Evolutionary conservation across 1,139 yeast species (phyloP).

Genomic region (Magnusiomyces paraingens): DNA sequence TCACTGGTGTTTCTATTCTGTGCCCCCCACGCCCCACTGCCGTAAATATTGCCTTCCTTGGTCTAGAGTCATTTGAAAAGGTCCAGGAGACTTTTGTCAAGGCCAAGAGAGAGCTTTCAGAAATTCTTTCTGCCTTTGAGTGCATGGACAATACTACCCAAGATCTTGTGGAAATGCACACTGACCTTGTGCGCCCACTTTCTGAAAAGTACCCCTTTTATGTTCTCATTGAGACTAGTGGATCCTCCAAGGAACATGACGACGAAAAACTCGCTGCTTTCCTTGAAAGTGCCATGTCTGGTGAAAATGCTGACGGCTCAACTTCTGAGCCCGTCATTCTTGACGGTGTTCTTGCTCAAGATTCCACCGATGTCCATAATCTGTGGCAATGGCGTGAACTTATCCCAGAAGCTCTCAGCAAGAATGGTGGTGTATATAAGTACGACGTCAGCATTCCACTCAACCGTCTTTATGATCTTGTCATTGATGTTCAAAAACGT

Average conservation of each 20-base stretch:
- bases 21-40: slow-evolving; percentile 91
- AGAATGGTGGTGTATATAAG: slow-evolving; percentile 90
- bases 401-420: slow-evolving; percentile 81
- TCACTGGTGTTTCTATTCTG: slow-evolving; percentile 82
- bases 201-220: slow-evolving; percentile 77
- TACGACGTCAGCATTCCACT: slow-evolving; percentile 92
- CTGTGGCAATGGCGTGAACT: slow-evolving; percentile 96
- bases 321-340: slow-evolving; percentile 67
- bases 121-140: slow-evolving; percentile 88
- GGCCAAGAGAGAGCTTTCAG: slow-evolving; percentile 76
- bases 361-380: slow-evolving; percentile 68
- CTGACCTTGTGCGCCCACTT: slow-evolving; percentile 59
- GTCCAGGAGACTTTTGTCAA: slow-evolving; percentile 77
- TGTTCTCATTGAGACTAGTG: slow-evolving; percentile 86
- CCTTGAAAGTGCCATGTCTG: slow-evolving; percentile 64
- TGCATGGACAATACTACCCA: slow-evolving; percentile 85
- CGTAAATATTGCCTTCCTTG: slow-evolving; percentile 83
- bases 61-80: slow-evolving; percentile 69
- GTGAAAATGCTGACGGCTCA: background rate
- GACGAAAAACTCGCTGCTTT: slow-evolving; percentile 57
- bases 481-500: slow-evolving; percentile 60
- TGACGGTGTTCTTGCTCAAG: slow-evolving; percentile 96
- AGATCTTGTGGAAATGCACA: slow-evolving; percentile 49
- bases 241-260: slow-evolving; percentile 69
- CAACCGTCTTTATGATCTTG: slow-evolving; percentile 68